phyloP scores from a whole-genome alignment of 371 early-diverging fungal species.

The Mucor lusitanicus region DNA sequence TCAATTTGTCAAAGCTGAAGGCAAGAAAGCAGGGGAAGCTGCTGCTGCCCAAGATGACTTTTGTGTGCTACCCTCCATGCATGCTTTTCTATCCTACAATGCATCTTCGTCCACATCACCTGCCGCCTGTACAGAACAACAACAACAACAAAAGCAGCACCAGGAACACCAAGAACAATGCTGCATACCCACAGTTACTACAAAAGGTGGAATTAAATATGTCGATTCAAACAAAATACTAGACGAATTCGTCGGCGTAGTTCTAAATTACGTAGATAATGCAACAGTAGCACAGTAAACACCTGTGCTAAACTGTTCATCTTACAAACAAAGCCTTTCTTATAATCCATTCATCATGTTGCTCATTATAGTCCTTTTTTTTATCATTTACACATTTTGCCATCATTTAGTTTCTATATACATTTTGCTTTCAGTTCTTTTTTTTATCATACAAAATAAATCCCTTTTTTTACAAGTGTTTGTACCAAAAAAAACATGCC shows the following conservation, averaged over 20 bases:
- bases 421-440: neutral
- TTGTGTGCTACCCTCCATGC: constrained; percentile 31
- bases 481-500: neutral
- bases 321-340: neutral
- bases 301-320: neutral
- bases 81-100: constrained; percentile 25
- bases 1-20: neutral
- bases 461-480: neutral
- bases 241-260: constrained; percentile 37
- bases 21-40: constrained; percentile 3
- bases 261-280: constrained; percentile 32
- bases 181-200: constrained; percentile 18
- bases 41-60: constrained; percentile 3
- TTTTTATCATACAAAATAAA: neutral
- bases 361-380: neutral
- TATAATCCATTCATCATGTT: neutral
- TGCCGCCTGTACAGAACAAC: neutral
- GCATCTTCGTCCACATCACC: constrained; percentile 14
- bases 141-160: neutral
- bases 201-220: constrained; percentile 32
- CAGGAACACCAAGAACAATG: constrained; percentile 18
- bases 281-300: constrained; percentile 17
- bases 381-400: neutral
- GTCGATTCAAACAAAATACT: constrained; percentile 30
- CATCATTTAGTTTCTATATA: neutral